These are phyloP conservation scores for Hemisphaericaspora nanyangensis DNA, from an alignment of 805 yeast genomes.

Conservation along the genomic window DNA sequence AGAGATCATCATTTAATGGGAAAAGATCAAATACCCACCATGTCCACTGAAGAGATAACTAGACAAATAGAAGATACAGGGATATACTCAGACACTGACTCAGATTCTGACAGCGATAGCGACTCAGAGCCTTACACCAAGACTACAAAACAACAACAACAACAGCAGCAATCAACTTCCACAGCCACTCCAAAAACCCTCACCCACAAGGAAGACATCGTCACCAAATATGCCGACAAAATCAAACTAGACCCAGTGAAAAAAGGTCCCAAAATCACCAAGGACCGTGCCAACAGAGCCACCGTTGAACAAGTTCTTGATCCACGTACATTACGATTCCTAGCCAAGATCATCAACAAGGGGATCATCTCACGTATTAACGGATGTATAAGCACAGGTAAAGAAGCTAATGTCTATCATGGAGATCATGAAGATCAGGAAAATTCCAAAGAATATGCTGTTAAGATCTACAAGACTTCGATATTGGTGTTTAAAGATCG, in stretches of 20 bases:
- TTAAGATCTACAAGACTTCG: slow-evolving; percentile 93
- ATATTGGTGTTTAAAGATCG: slow-evolving; percentile 96
- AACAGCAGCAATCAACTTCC: not conserved
- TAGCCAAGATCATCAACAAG: slow-evolving; percentile 75
- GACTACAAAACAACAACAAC: not conserved
- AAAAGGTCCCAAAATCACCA: slow-evolving; percentile 55
- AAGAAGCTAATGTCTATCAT: slow-evolving; percentile 94
- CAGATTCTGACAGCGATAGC: slow-evolving; percentile 14
- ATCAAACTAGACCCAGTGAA: slow-evolving; percentile 62
- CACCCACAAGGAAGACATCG: slow-evolving; percentile 42
- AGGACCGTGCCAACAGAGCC: slow-evolving; percentile 90
- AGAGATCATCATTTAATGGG: not conserved
- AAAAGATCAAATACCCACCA: not conserved
- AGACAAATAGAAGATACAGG: not conserved
- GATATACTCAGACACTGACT: slow-evolving; percentile 5
- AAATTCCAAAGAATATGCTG: slow-evolving; percentile 63
- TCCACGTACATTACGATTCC: slow-evolving; percentile 84
- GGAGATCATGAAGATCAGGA: slow-evolving; percentile 57
- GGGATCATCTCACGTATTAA: slow-evolving; percentile 82
- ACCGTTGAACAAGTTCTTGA: slow-evolving; percentile 96
- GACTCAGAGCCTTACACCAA: slow-evolving; percentile 11
- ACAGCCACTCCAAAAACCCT: slow-evolving; percentile 18
- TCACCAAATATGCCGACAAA: slow-evolving; percentile 59
- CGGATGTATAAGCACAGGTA: slow-evolving; percentile 95
- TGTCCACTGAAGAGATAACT: not conserved